Percentiles rank a stretch among this genome's conserved stretches.
These are phyloP conservation scores for Nemania diffusa DNA, from an alignment of 2,329 filamentous ascomycete species.

Conservation along the genomic window DNA sequence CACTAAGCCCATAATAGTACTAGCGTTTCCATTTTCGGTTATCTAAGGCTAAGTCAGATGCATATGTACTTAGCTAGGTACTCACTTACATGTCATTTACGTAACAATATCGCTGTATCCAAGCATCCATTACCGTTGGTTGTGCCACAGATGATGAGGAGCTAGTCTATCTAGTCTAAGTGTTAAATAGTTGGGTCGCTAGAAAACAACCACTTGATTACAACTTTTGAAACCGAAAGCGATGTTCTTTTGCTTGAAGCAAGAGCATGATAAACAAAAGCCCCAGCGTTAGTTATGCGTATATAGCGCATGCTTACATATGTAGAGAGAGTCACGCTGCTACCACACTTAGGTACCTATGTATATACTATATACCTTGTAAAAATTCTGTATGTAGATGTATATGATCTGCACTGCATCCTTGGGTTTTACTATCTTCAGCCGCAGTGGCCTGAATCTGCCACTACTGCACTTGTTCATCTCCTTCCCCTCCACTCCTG, in stretches of 20 bases:
- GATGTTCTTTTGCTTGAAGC: neutral
- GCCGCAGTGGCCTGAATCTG: constrained; percentile 16
- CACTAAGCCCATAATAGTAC: no score
- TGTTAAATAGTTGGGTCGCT: neutral
- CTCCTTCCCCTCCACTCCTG: neutral
- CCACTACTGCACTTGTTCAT: neutral
- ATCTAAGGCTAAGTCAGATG: no score
- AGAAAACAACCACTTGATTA: neutral
- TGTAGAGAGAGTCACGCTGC: no score
- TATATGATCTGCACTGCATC: neutral
- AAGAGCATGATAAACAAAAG: no score
- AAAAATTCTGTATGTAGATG: no score
- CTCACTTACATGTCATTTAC: neutral
- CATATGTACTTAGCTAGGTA: neutral
- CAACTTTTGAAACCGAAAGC: neutral
- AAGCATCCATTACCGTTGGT: neutral
- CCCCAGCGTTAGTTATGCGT: no score
- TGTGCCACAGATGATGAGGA: neutral
- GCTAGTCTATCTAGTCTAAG: no score
- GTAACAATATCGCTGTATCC: neutral
- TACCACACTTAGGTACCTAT: no score
- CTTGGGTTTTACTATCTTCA: constrained; percentile 22
- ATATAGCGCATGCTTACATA: no score
- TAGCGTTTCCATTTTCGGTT: neutral
- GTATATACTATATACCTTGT: no score